Evolutionary conservation across 495 filamentous ascomycete genomes (phyloP), one percentile per base, ranked within the genome.

Genomic region (Annulohypoxylon bovei): DNA sequence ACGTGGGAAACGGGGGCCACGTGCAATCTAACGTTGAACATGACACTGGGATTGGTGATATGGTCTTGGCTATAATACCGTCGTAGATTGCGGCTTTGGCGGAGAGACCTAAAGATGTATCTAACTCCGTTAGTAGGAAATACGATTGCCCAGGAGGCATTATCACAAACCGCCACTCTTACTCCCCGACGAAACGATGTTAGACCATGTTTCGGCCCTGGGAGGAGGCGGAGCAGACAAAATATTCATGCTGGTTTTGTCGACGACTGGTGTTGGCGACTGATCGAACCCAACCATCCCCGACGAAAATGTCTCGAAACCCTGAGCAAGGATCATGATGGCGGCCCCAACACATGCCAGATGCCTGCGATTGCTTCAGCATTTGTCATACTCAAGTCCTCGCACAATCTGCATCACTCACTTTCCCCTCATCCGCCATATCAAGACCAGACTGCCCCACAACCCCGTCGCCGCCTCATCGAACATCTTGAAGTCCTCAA

Each of bases 271-370:
- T 6, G 55, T 69, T 6, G 73, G 72, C 18, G 68, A 40, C 6
- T 80, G 69, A n/a, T 75, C 71, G 63, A 77, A 78, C 11, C 54
- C 63, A n/a, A 80, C 76, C 76, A 81, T 81, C 59, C 78, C 70
- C 58, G 79, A 77, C 7, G 74, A 77, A 37, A 80, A 76, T 3
- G 74, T 75, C 67, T 81, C 79, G 55, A 81, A 80, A 23, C 78
- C 76, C 25, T 78, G 75, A 14, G 68, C 70, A 4, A 80, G 57
- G 39, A 80, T 71, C 1, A 75, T 58, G 42, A 81, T 79, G 8
- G 67, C 58, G 0, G 80, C 78, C 23, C 78, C 80, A n/a, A 80
- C 53, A 32, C 77, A 80, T 0, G 76, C 78, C 3, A 79, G 58
- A 47, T 81, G 77, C 14, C 75, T 77, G 28, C 27, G 2, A 56